Conservation (phyloP, 2,329 filamentous ascomycete species). For the Cyphellophora attinorum region DNA sequence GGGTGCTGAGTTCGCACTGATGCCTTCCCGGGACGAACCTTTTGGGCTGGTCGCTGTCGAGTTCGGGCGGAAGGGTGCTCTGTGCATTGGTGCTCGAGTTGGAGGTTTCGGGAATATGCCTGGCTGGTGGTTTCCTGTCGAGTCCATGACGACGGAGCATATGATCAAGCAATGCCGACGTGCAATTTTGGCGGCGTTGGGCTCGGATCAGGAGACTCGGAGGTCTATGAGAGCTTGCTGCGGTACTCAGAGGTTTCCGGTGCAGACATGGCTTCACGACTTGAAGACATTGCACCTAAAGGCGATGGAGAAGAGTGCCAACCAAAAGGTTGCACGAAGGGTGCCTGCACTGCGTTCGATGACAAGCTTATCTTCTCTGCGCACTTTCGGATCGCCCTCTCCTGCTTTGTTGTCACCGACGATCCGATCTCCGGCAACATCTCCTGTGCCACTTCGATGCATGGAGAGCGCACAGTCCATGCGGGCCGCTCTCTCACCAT, state of each 20-base stretch:
- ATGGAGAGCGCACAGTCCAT: too few relatives aligned
- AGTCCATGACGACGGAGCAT: constrained; percentile 46
- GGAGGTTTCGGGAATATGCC: constrained; percentile 53
- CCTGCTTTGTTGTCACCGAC: neutral
- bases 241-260: constrained; percentile 48
- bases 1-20: constrained; percentile 50
- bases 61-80: constrained; percentile 49
- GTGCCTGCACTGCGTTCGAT: neutral
- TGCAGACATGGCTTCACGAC: constrained; percentile 48
- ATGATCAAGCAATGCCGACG: constrained; percentile 48
- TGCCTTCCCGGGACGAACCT: constrained; percentile 51
- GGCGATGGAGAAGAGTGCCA: constrained; percentile 27
- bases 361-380: too few relatives aligned
- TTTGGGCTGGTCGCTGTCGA: constrained; percentile 52
- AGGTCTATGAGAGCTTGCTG: constrained; percentile 47
- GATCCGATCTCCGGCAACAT: constrained; percentile 1
- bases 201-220: constrained; percentile 38
- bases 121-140: constrained; percentile 52
- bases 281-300: constrained; percentile 44
- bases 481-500: neutral
- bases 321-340: neutral
- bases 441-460: too few relatives aligned
- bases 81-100: constrained; percentile 48
- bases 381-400: too few relatives aligned
- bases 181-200: constrained; percentile 43